A percentile compares a stretch with the other conserved stretches of the same genome.
Evolutionary conservation across 495 filamentous ascomycete genomes (phyloP).

Genomic region (Lophiotrema nucula): DNA sequence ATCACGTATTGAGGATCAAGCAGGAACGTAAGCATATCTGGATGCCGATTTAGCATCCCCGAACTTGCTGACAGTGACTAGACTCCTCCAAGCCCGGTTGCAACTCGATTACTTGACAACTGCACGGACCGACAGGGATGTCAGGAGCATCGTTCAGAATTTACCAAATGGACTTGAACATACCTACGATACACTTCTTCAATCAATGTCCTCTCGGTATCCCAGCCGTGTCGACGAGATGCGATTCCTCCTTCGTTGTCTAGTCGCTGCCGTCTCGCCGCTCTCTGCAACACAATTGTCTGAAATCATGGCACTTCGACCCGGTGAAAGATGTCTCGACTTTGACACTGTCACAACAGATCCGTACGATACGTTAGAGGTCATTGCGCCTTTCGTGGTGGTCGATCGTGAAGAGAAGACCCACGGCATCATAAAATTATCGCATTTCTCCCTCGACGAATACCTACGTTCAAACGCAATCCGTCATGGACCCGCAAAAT

Average conservation of each 20-base stretch:
- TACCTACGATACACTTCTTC: constrained; percentile 2
- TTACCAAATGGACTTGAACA: constrained; percentile 4
- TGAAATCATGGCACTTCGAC: constrained; percentile 4
- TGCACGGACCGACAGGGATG: background rate
- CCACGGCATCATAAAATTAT: background rate
- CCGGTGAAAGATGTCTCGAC: background rate
- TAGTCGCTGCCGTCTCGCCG: background rate
- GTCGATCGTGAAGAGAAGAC: background rate
- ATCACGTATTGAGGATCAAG: background rate
- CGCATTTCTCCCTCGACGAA: constrained; percentile 1
- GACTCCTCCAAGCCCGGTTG: constrained; percentile 1
- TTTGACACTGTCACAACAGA: constrained; percentile 2
- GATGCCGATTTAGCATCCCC: background rate
- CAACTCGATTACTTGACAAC: constrained; percentile 3
- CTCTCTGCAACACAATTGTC: background rate
- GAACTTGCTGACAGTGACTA: background rate
- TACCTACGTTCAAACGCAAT: background rate
- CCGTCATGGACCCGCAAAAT: background rate
- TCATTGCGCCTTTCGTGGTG: constrained; percentile 1
- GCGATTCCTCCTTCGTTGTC: background rate
- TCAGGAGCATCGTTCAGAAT: background rate
- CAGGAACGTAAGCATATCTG: constrained; percentile 5
- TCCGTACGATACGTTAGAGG: constrained; percentile 6
- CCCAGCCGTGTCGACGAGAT: background rate
- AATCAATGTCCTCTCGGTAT: background rate